Evolutionary conservation across 495 filamentous ascomycete species (phyloP).

Genomic region (Chaetomium tenue): DNA sequence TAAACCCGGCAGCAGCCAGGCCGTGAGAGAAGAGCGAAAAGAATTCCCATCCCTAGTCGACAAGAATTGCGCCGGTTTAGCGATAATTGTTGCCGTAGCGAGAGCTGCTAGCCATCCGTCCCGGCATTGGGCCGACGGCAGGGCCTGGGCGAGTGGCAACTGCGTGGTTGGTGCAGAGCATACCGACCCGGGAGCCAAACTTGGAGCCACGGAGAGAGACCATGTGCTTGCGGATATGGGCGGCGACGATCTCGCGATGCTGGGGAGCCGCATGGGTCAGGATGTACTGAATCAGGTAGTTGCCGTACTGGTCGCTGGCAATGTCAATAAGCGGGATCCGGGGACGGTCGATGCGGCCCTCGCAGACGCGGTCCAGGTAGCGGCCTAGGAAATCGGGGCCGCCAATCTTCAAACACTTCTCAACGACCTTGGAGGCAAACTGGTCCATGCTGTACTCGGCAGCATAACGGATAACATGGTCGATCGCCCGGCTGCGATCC

Average conservation of each 20-base stretch:
- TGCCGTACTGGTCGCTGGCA: conserved; percentile 96
- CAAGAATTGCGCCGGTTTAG: conserved; percentile 3
- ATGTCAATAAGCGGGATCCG: conserved; percentile 98
- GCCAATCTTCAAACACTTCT: conserved; percentile 98
- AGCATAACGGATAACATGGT: conserved; percentile 88
- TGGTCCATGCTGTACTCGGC: conserved; percentile 99
- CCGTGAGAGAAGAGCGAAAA: not conserved
- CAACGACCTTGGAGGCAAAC: conserved; percentile 97
- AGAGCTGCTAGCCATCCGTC: conserved; percentile 56
- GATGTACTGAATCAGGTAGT: conserved; percentile 97
- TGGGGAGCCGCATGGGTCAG: conserved; percentile 79
- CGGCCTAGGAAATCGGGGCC: conserved; percentile 85
- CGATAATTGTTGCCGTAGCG: conserved; percentile 53
- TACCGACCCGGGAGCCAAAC: conserved; percentile 95
- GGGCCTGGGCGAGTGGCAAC: conserved; percentile 81
- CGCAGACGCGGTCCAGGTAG: conserved; percentile 91
- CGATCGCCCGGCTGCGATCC: conserved; percentile 88
- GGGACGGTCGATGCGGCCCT: conserved; percentile 83
- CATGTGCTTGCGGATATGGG: conserved; percentile 98
- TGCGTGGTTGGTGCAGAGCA: conserved; percentile 96
- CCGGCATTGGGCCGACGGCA: conserved; percentile 62
- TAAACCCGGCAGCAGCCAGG: not conserved
- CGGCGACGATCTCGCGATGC: conserved; percentile 88
- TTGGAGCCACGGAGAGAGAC: conserved; percentile 97
- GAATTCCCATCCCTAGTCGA: not conserved